A percentile compares a stretch with the other conserved stretches of the same genome.
phyloP scores from a whole-genome alignment of 192 early-diverging fungal genomes.

The Backusella psychrophila region DNA sequence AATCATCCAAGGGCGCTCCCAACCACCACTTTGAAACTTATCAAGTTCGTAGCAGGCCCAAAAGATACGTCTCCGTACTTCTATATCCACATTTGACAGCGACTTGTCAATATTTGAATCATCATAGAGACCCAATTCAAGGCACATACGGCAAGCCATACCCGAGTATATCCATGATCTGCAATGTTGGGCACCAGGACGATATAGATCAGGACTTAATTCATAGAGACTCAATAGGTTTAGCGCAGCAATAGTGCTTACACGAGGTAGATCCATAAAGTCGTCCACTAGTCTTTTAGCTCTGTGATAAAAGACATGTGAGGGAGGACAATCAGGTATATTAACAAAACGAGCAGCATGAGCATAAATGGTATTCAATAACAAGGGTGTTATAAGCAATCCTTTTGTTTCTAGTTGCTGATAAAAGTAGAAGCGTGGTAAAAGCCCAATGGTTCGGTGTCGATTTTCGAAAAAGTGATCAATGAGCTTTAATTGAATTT shows the following conservation, averaged over 20 bases:
- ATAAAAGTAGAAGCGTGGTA: slow-evolving; percentile 15
- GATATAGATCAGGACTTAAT: neutral
- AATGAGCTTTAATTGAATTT: slow-evolving; percentile 28
- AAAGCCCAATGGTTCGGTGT: slow-evolving; percentile 1
- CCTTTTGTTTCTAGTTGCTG: slow-evolving; percentile 24
- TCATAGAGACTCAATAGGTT: slow-evolving; percentile 15
- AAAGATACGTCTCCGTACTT: slow-evolving; percentile 13
- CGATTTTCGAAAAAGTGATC: slow-evolving; percentile 24
- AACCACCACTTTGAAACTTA: slow-evolving; percentile 15
- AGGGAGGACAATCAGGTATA: slow-evolving; percentile 8
- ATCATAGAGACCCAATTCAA: slow-evolving; percentile 21
- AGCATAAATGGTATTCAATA: slow-evolving; percentile 33
- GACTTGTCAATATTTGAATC: neutral
- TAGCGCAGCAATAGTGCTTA: slow-evolving; percentile 21
- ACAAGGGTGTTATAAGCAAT: slow-evolving; percentile 23
- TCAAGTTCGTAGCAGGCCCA: slow-evolving; percentile 22
- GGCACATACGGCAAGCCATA: slow-evolving; percentile 30
- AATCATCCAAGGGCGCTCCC: slow-evolving; percentile 18
- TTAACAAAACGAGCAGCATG: slow-evolving; percentile 20
- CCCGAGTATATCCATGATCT: slow-evolving; percentile 29
- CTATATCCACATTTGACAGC: neutral
- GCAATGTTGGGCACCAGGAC: slow-evolving; percentile 17
- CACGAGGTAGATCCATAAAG: slow-evolving; percentile 31
- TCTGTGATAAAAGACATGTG: slow-evolving; percentile 34
- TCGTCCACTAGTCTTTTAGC: slow-evolving; percentile 29